These are phyloP conservation scores for Rubia tinctorum DNA, from an alignment of 305 asterid species.

Conservation along the genomic window DNA sequence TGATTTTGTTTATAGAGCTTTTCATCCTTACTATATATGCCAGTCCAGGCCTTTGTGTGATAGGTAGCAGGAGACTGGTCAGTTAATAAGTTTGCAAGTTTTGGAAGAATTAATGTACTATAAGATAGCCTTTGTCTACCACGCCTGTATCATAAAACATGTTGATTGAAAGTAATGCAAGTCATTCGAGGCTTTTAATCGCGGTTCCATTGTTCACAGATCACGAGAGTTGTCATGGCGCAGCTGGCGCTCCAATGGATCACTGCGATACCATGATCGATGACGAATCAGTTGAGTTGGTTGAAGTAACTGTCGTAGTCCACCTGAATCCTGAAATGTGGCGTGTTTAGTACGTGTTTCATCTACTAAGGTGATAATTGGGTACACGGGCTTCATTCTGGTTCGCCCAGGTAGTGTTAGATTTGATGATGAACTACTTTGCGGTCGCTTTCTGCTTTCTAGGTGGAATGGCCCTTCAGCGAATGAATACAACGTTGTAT, in stretches of 20 bases:
- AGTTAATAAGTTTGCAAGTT: constrained; percentile 30
- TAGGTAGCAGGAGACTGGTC: constrained; percentile 64
- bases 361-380: neutral
- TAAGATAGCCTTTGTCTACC: constrained; percentile 23
- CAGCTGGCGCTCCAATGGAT: no score
- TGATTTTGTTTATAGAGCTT: neutral
- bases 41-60: constrained; percentile 61
- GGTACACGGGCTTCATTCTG: neutral
- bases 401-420: neutral
- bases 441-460: constrained; percentile 6
- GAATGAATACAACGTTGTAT: neutral
- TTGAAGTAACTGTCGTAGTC: neutral
- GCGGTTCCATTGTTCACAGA: no score
- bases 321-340: neutral
- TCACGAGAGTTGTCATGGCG: no score
- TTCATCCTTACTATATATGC: constrained; percentile 28
- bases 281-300: neutral
- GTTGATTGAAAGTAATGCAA: constrained; percentile 17
- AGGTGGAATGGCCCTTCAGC: neutral
- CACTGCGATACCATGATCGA: neutral
- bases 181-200: neutral
- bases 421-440: neutral
- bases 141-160: constrained; percentile 14
- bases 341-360: neutral
- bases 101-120: constrained; percentile 1